Evolutionary conservation across 371 early-diverging fungal genomes (phyloP), one percentile per base, ranked within the genome.

Genomic region (Gilbertella persicaria): DNA sequence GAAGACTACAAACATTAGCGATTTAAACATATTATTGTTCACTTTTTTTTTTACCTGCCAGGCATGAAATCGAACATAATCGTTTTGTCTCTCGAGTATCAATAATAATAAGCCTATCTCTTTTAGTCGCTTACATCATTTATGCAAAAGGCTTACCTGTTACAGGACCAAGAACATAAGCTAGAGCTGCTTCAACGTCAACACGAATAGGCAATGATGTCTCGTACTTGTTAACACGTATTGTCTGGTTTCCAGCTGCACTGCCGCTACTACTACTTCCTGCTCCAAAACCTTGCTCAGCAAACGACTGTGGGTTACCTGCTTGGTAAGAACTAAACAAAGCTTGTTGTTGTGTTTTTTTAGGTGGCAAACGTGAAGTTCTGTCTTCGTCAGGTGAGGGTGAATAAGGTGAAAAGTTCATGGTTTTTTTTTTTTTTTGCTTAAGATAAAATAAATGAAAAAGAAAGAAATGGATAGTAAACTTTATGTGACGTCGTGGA

Each of bases 1-100:
- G 75, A 67, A 14, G 79, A 78, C 75, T 78, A 53, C 16, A 9
- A 3, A 42, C 33, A 33, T 10, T 20, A 29, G n/a, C n/a, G n/a
- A n/a, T n/a, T 40, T n/a, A 16, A 1, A 19, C 17, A 44, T 19
- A 39, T 40, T 33, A n/a, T 25, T 14, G 5, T 41, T 38, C n/a
- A 53, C 39, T 29, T 19, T 25, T 10, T 33, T 19, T 10, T 33
- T 73, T 71, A 73, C 80, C 79, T 93, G 93, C 91, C 90, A 92
- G 5, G 92, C 92, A 62, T 92, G 92, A 67, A 90, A 93, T 56
- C 93, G 69, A 38, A 90, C 88, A 66, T 89, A 90, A 60, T 88
- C 90, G 64, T 90, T 90, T 63, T 89, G 86, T 57, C 78, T 82
- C 60, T 93, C 93, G 20, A 87, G 48, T 17, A 93, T 79, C 38